These are phyloP conservation scores for Aspergillus brasiliensis DNA, from an alignment of 2,329 filamentous ascomycete species.

Conservation along the genomic window DNA sequence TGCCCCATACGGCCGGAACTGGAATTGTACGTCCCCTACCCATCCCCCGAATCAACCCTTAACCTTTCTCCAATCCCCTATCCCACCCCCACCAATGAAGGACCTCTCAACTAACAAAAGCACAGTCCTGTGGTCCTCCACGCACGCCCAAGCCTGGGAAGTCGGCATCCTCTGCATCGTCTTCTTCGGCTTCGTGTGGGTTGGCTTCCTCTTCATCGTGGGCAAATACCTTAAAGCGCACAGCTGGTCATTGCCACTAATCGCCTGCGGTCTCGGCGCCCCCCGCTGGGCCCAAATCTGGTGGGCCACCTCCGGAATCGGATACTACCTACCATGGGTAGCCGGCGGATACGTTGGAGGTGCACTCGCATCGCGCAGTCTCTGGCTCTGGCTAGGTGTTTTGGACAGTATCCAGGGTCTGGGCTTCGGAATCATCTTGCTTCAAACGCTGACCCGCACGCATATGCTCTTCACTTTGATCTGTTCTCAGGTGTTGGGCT, in stretches of 20 bases:
- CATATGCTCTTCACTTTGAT: slow-evolving; percentile 65
- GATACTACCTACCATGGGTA: slow-evolving; percentile 63
- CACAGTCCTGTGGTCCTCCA: slow-evolving; percentile 56
- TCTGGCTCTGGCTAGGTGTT: slow-evolving; percentile 69
- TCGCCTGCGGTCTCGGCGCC: slow-evolving; percentile 64
- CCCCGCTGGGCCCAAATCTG: slow-evolving; percentile 68
- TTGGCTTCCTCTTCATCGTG: slow-evolving; percentile 47
- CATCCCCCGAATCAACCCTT: no score
- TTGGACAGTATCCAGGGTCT: slow-evolving; percentile 66
- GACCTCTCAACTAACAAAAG: no score
- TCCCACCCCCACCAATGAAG: no score
- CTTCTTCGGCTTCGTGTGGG: slow-evolving; percentile 60
- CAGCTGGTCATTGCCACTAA: slow-evolving; percentile 67
- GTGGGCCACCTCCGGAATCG: slow-evolving; percentile 63
- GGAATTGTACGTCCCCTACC: slow-evolving; percentile 46
- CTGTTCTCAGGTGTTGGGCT: slow-evolving; percentile 62
- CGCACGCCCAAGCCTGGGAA: slow-evolving; percentile 58
- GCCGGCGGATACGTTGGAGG: slow-evolving; percentile 53
- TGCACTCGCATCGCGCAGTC: slow-evolving; percentile 56
- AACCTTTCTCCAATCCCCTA: no score
- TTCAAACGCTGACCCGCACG: slow-evolving; percentile 65
- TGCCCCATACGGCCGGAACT: slow-evolving; percentile 66
- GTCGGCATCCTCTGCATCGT: slow-evolving; percentile 54
- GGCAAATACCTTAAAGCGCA: slow-evolving; percentile 58
- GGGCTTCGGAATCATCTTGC: slow-evolving; percentile 66